Evolutionary conservation across 768 basidiomycete species (phyloP), one percentile per base, ranked within the genome.

Genomic region (Strobilomyces echinocephalus): DNA sequence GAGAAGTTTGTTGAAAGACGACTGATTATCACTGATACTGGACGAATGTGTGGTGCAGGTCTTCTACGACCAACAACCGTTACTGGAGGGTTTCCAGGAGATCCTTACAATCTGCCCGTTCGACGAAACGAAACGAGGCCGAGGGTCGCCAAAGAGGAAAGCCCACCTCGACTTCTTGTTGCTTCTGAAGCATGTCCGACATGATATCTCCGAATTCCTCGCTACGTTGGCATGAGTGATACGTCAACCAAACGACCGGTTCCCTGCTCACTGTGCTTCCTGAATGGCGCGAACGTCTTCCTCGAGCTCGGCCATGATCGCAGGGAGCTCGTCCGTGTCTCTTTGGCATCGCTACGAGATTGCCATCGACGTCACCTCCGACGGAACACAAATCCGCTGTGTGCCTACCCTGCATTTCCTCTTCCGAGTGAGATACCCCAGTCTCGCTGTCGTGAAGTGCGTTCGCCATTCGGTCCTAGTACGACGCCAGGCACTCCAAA

Each of bases 401-500:
- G 33, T 18, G 12, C 70, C 30, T 59, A 85, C 88, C 80, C 72
- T 81, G 77, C 51, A 89, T 68, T 60, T 91, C 90, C 26, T 83
- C 85, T 52, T 87, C 85, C 10, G 71, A 73, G 52, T 88, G 84
- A 6, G 63, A 73, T 63, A 83, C 84, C 3, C 87, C 87, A n/a
- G 76, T 76, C 56, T 91, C 88, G 42, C 75, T 80, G 21, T 86
- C 85, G 46, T 78, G 78, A 54, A 88, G 64, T 1, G 87, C 85
- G 53, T 72, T 70, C 2, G 78, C 80, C 85, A 93, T 91, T 57
- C 88, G 82, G 21, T 84, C 84, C 58, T 86, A 92, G 65, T 93
- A 91, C 1, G 76, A 76, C 2, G 84, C 79, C 33, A 93, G 72
- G 60, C 81, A 84, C 61, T 89, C 87, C 10, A 93, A 67, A 46